Conservation (phyloP, 306 rosid species). For the Malus orientalis region DNA sequence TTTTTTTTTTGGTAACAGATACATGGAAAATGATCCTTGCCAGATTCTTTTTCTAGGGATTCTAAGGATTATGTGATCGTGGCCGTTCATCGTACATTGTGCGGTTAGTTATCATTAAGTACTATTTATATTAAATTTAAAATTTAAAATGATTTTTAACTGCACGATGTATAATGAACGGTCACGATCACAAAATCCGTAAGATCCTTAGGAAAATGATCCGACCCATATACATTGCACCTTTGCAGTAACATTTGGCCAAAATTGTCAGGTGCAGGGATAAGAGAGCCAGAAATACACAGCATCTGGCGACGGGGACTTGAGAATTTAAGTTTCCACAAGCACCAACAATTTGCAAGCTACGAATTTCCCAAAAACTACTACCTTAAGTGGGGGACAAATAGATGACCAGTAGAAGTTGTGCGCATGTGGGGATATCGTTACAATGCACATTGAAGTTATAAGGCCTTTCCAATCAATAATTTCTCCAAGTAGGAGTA, state of each 20-base stretch:
- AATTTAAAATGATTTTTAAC: no score
- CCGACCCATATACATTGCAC: neutral
- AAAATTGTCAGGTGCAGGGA: slow-evolving; percentile 2
- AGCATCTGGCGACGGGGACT: neutral
- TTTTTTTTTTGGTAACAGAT: no score
- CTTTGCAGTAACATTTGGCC: slow-evolving; percentile 47
- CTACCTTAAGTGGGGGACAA: slow-evolving; percentile 25
- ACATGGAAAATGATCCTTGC: no score
- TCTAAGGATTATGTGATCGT: no score
- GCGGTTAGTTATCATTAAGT: no score
- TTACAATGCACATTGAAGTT: slow-evolving; percentile 13
- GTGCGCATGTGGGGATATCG: slow-evolving; percentile 17
- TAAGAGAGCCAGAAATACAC: neutral
- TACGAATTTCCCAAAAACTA: slow-evolving; percentile 17
- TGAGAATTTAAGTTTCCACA: slow-evolving; percentile 18
- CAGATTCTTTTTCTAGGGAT: no score
- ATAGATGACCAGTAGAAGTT: neutral
- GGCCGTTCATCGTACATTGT: no score
- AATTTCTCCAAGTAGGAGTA: neutral
- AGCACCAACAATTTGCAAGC: slow-evolving; percentile 21
- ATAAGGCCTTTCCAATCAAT: neutral
- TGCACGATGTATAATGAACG: no score
- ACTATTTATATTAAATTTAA: no score
- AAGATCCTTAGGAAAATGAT: no score
- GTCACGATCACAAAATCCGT: no score